These are phyloP conservation scores for Nepenthes alata DNA, from an alignment of 179 eudicot species.

Conservation along the genomic window DNA sequence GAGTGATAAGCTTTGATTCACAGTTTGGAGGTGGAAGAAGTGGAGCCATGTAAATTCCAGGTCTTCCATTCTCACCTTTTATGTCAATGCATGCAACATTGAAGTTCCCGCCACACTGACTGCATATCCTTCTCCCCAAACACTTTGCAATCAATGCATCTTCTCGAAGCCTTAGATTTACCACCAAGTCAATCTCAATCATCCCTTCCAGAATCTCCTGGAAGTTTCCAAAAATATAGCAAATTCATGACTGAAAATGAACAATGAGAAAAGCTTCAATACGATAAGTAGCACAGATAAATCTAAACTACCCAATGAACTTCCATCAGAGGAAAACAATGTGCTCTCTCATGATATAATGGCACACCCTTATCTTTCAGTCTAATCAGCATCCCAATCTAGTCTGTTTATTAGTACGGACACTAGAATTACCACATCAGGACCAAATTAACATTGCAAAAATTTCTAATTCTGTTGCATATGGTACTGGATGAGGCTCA, in stretches of 20 bases:
- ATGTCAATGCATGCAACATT: slow-evolving; percentile 78
- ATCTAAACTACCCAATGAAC: too few relatives aligned
- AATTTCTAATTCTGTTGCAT: too few relatives aligned
- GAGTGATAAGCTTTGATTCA: slow-evolving; percentile 70
- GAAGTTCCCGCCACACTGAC: slow-evolving; percentile 75
- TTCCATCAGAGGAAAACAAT: too few relatives aligned
- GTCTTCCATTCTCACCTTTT: slow-evolving; percentile 57
- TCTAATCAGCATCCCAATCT: too few relatives aligned
- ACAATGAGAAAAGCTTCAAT: too few relatives aligned
- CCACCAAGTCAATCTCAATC: slow-evolving; percentile 85
- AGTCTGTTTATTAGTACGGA: too few relatives aligned
- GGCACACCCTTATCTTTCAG: too few relatives aligned
- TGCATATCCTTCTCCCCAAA: slow-evolving; percentile 84
- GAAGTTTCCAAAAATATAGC: slow-evolving; percentile 7
- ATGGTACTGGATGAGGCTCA: too few relatives aligned
- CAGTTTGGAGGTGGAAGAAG: slow-evolving; percentile 75
- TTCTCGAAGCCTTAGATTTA: slow-evolving; percentile 79
- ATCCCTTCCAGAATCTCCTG: slow-evolving; percentile 94
- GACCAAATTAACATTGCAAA: too few relatives aligned
- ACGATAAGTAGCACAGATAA: too few relatives aligned
- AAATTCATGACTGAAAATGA: background rate
- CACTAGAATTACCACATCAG: too few relatives aligned
- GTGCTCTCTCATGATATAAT: too few relatives aligned
- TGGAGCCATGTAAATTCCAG: slow-evolving; percentile 76
- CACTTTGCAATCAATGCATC: slow-evolving; percentile 75